Base-by-base conservation (phyloP, 495 filamentous ascomycete genomes). In the Glonium stellatum region DNA sequence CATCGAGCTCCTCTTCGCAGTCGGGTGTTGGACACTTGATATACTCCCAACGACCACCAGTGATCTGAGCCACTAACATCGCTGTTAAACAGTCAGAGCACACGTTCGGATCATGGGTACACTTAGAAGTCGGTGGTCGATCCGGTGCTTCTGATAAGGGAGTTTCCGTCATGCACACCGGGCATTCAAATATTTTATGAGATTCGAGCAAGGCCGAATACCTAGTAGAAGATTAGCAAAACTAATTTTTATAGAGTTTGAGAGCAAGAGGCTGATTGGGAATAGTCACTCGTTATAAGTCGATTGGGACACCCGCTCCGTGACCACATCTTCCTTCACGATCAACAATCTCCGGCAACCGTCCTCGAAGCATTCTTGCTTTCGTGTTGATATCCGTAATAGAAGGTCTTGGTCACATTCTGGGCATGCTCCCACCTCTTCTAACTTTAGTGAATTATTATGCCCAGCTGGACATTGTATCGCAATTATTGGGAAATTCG, bases 1-100 rank as follows among this genome's bases (percentile, higher is more conserved):
- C 44, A 22, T 48, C 44, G 44, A 48, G 44, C 44, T 48, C 44
- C 13, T 48, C 44, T 48, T 48, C 44, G 13, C 44, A 48, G 18
- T 48, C 44, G 13, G 18, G 18, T 8, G 44, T 19, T 12, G 44
- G 44, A 22, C 44, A 48, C 18, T 48, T 48, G 44, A 48, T 48
- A 22, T 48, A 48, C 44, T 48, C 44, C 44, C 44, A 48, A 9
- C 44, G 44, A 9, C 44, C 44, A 5, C 44, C 44, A 5, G 44
- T 19, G 44, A 48, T 48, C 44, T 48, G 44, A 5, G 44, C 44
- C 0, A 48, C 44, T 5, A 48, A 22, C 44, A 48, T 48, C 18
- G 44, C 44, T 18, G 44, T 48, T 48, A 48, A 18, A 22, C 44
- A 48, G 6, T 48, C 44, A 19, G 44, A 48, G 44, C 44, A 48